Percentiles rank a stretch among this genome's conserved stretches.
phyloP scores from a whole-genome alignment of 306 rosid species.

The Castanopsis chinensis region DNA sequence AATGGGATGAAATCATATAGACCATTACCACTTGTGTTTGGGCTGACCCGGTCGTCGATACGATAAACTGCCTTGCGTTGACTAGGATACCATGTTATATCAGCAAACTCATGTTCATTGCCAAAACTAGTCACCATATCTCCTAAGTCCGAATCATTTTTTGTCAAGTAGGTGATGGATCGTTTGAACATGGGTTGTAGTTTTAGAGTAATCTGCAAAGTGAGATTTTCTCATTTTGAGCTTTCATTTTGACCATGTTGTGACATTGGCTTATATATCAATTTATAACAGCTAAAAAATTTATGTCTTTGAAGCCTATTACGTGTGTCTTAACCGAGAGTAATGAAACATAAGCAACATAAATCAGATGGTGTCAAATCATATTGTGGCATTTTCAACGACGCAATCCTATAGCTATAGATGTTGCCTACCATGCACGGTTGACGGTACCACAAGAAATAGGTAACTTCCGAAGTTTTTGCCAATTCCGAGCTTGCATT shows the following conservation, averaged over 20 bases:
- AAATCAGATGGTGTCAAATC: too few relatives aligned
- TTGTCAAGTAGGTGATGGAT: slow-evolving; percentile 32
- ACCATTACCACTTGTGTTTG: slow-evolving; percentile 39
- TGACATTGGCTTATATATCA: too few relatives aligned
- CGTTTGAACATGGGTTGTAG: slow-evolving; percentile 55
- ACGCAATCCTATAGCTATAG: too few relatives aligned
- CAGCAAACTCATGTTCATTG: slow-evolving; percentile 40
- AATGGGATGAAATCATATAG: slow-evolving; percentile 31
- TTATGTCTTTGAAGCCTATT: too few relatives aligned
- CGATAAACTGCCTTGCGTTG: slow-evolving; percentile 44
- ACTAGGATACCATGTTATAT: slow-evolving; percentile 48
- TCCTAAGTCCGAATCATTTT: slow-evolving; percentile 36
- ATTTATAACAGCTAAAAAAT: too few relatives aligned
- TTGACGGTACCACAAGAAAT: too few relatives aligned
- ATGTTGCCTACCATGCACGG: too few relatives aligned
- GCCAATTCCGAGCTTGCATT: too few relatives aligned
- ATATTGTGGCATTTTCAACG: too few relatives aligned
- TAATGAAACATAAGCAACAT: too few relatives aligned
- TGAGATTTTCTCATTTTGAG: not conserved
- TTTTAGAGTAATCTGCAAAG: slow-evolving; percentile 42
- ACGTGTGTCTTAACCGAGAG: too few relatives aligned
- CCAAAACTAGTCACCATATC: slow-evolving; percentile 44
- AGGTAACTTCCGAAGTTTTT: too few relatives aligned
- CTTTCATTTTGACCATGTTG: not conserved
- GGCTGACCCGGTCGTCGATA: slow-evolving; percentile 39